Percentiles rank a stretch among this genome's conserved stretches.
phyloP scores from a whole-genome alignment of 306 rosid species.

The Glycyrrhiza uralensis region DNA sequence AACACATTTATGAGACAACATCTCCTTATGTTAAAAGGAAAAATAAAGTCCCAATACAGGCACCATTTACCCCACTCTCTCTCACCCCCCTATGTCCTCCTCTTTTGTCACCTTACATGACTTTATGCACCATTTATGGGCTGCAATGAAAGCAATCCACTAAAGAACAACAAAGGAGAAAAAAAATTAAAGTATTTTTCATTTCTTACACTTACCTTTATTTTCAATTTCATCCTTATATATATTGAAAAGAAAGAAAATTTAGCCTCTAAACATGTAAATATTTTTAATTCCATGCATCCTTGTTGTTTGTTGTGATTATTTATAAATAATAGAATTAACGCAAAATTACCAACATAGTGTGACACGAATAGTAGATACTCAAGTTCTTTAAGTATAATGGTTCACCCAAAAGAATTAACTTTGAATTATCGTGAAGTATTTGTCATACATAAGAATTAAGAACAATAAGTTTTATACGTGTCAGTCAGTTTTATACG shows the following conservation, averaged over 20 bases:
- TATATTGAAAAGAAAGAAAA: too few relatives aligned
- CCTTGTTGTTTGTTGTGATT: neutral
- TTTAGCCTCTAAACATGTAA: too few relatives aligned
- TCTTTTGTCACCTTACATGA: conserved; percentile 25
- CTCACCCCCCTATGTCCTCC: neutral
- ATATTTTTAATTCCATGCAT: too few relatives aligned
- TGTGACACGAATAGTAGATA: too few relatives aligned
- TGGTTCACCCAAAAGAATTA: too few relatives aligned
- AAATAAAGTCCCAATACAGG: neutral
- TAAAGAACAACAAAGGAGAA: neutral
- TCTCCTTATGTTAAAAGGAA: neutral
- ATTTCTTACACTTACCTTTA: neutral
- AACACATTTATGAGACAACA: conserved; percentile 28
- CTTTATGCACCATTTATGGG: conserved; percentile 8
- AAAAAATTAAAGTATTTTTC: neutral
- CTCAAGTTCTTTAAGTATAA: too few relatives aligned
- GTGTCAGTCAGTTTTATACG: too few relatives aligned
- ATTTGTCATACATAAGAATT: too few relatives aligned
- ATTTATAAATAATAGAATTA: too few relatives aligned
- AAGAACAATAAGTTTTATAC: too few relatives aligned
- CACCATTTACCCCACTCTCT: neutral
- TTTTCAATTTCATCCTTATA: neutral
- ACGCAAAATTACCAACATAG: too few relatives aligned
- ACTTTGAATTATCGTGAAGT: too few relatives aligned
- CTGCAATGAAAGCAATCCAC: conserved; percentile 15